Evolutionary conservation across 1,284 basidiomycete species (phyloP), one percentile per base, ranked within the genome.

Genomic region (Ganoderma lucidum): DNA sequence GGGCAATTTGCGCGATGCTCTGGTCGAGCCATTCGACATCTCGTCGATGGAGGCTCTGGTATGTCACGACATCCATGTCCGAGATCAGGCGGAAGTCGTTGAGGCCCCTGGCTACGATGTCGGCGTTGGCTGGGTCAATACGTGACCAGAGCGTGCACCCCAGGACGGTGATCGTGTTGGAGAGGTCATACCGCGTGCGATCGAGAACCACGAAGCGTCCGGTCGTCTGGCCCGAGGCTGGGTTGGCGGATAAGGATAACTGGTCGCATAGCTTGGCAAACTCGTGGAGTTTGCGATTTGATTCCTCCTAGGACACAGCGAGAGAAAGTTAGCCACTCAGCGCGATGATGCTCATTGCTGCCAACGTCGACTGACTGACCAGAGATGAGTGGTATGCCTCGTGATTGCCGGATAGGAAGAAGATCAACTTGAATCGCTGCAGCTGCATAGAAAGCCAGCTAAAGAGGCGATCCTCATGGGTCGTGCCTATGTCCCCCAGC

Each of bases 61-160:
- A 81, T 4, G 70, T 70, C 5, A 66, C 71, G 1, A 77, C 75
- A 53, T 70, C 75, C 71, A 81, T 80, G 35, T 68, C 68, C 3
- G 73, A 66, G 65, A 83, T 81, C 10, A 73, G 74, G 19, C 71
- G 66, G 75, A 83, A 83, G 70, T 82, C 81, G 30, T 71, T 80
- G 1, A 82, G 70, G 30, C 72, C 65, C 63, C 70, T 70, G 2
- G 65, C 72, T 35, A 83, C 73, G 58, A 75, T 73, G 63, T 79
- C 75, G n/a, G 73, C 64, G 35, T 77, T 71, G 28, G 73, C 74
- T 0, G 75, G 74, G 60, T 80, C 73, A 30, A 82, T 75, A 3
- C 70, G 69, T 9, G 79, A 75, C 82, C 83, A 83, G n/a, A 83
- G 80, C 2, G 83, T 83, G 75, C 81, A 84, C 1, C 82, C 82